These are phyloP conservation scores for Stephania cephalantha DNA, from an alignment of 164 flowering plant species.

Conservation along the genomic window DNA sequence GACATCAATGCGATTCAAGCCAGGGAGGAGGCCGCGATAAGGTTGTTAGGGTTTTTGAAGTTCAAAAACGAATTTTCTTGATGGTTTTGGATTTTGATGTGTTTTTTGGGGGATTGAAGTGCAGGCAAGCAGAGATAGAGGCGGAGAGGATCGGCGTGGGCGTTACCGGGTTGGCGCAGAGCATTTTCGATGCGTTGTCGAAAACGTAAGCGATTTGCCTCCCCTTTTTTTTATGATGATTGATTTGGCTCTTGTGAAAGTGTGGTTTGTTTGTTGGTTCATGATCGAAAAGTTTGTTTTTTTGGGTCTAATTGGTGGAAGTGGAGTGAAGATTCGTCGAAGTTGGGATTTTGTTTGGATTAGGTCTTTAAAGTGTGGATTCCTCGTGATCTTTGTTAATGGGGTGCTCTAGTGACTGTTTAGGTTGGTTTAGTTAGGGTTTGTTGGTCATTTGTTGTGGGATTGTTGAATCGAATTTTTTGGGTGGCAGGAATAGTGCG, in stretches of 20 bases:
- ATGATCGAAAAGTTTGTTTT: not conserved
- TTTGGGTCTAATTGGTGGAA: not conserved
- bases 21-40: conserved; percentile 72
- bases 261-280: not conserved
- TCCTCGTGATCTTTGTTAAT: not conserved
- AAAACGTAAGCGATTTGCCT: conserved; percentile 53
- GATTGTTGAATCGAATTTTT: not conserved
- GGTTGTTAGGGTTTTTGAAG: conserved; percentile 31
- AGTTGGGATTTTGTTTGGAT: not conserved
- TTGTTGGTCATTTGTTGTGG: not conserved
- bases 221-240: not conserved
- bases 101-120: conserved; percentile 13
- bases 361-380: not conserved
- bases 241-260: not conserved
- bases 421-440: not conserved
- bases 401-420: not conserved
- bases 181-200: conserved; percentile 60
- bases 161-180: conserved; percentile 44
- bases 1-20: conserved; percentile 62
- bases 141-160: conserved; percentile 92
- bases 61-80: not conserved
- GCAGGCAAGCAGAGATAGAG: conserved; percentile 86
- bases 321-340: not conserved
- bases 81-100: not conserved
- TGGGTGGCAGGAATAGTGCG: not conserved